Conservation (phyloP, 2,329 filamentous ascomycete genomes). For the Cladophialophora chaetospira region DNA sequence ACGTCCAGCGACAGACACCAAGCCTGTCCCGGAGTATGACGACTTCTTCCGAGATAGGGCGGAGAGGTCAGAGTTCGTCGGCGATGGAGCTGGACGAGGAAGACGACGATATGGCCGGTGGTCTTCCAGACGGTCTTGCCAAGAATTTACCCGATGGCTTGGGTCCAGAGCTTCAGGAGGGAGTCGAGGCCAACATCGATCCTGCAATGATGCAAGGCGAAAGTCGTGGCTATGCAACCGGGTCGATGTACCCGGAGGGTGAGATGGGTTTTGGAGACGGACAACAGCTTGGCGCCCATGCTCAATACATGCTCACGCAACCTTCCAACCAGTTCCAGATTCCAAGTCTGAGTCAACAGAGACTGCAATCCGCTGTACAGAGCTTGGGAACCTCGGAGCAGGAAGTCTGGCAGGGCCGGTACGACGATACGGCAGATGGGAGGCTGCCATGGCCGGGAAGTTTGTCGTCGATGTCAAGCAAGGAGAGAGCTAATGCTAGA, state of each 20-base stretch:
- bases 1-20: slow-evolving; percentile 14
- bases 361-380: background rate
- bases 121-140: background rate
- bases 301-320: background rate
- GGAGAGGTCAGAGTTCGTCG: background rate
- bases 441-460: slow-evolving; percentile 26
- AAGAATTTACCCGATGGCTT: background rate
- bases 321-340: background rate
- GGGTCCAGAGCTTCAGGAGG: slow-evolving; percentile 1
- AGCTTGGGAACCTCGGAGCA: background rate
- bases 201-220: slow-evolving; percentile 16
- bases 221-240: slow-evolving; percentile 1
- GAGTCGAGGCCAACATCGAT: slow-evolving; percentile 9
- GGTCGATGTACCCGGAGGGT: slow-evolving; percentile 5
- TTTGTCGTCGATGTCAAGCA: slow-evolving; percentile 17
- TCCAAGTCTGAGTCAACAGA: background rate
- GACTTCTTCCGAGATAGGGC: slow-evolving; percentile 7
- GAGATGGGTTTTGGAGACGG: background rate
- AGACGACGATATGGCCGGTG: background rate
- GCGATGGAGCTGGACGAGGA: background rate
- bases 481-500: background rate
- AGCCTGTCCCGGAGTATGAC: background rate
- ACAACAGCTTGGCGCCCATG: background rate
- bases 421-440: background rate
- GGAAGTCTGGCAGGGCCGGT: slow-evolving; percentile 6